phyloP scores from a whole-genome alignment of 2,329 filamentous ascomycete genomes.

The Cladophialophora psammophila region DNA sequence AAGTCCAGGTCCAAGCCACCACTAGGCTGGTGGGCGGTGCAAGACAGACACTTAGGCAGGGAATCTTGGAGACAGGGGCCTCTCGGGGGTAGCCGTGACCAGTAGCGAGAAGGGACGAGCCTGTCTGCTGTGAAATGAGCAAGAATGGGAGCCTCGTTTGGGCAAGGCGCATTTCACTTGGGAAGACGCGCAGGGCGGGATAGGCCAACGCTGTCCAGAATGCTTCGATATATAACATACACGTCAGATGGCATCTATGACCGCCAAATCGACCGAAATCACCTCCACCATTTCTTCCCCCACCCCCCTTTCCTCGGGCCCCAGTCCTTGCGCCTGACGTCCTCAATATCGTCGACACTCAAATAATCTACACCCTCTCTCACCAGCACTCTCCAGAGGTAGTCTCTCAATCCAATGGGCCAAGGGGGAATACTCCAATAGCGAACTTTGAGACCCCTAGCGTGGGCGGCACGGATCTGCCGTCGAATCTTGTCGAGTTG shows the following conservation, averaged over 20 bases:
- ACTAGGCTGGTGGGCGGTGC: background rate
- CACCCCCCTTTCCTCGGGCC: slow-evolving; percentile 14
- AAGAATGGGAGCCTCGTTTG: background rate
- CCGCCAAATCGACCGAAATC: background rate
- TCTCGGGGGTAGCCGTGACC: no score
- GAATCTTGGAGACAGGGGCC: background rate
- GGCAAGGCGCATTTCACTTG: background rate
- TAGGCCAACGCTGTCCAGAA: background rate
- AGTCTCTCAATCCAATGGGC: slow-evolving; percentile 61
- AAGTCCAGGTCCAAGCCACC: background rate
- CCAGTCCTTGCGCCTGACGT: slow-evolving; percentile 19
- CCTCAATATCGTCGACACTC: slow-evolving; percentile 63
- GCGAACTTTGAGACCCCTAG: slow-evolving; percentile 60
- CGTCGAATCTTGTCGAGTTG: slow-evolving; percentile 58
- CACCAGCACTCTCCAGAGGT: slow-evolving; percentile 61
- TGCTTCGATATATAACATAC: background rate
- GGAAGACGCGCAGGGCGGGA: background rate
- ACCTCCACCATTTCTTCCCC: slow-evolving; percentile 20
- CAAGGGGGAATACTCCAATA: slow-evolving; percentile 66
- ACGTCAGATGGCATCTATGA: background rate
- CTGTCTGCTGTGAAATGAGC: background rate
- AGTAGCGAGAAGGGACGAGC: background rate
- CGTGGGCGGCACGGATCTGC: slow-evolving; percentile 61
- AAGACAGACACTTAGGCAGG: background rate
- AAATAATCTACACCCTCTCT: slow-evolving; percentile 63